phyloP scores from a whole-genome alignment of 768 basidiomycete genomes.

The Cystofilobasidium macerans region DNA sequence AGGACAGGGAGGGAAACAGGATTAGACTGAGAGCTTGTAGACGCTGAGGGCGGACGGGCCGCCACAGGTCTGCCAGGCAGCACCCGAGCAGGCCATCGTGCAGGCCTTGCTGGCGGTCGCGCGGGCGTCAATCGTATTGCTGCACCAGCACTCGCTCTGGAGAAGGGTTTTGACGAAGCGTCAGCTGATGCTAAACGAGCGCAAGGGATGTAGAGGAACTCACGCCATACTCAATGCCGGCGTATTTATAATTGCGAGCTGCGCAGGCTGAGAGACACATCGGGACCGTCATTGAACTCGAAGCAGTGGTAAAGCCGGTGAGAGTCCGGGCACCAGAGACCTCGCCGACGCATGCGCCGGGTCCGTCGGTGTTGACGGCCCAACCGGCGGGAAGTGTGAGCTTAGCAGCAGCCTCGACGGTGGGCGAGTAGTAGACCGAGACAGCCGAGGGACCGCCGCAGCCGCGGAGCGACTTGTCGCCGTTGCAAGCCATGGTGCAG shows the following conservation, averaged over 20 bases:
- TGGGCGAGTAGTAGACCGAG: not conserved
- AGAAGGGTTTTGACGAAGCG: not conserved
- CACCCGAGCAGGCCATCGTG: not conserved
- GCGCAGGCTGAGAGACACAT: conserved; percentile 35
- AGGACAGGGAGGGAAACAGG: not conserved
- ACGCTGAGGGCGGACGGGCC: conserved; percentile 26
- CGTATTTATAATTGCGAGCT: conserved; percentile 34
- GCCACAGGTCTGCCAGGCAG: not conserved
- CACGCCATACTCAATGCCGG: conserved; percentile 35
- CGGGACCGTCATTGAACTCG: conserved; percentile 31
- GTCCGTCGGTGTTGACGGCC: not conserved
- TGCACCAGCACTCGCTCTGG: not conserved
- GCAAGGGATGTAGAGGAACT: not conserved
- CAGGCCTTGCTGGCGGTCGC: not conserved
- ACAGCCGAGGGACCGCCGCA: not conserved
- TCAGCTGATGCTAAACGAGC: not conserved
- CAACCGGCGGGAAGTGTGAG: not conserved
- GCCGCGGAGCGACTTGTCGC: not conserved
- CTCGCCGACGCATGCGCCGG: not conserved
- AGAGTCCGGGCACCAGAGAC: not conserved
- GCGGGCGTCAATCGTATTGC: not conserved
- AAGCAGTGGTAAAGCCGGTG: not conserved
- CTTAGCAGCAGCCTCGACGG: not conserved
- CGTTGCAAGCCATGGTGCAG: not conserved
- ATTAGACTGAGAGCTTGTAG: conserved; percentile 11